Percentiles rank a stretch among this genome's conserved stretches.
phyloP scores from a whole-genome alignment of 768 basidiomycete genomes.

The Lactifluus hygrophoroides region DNA sequence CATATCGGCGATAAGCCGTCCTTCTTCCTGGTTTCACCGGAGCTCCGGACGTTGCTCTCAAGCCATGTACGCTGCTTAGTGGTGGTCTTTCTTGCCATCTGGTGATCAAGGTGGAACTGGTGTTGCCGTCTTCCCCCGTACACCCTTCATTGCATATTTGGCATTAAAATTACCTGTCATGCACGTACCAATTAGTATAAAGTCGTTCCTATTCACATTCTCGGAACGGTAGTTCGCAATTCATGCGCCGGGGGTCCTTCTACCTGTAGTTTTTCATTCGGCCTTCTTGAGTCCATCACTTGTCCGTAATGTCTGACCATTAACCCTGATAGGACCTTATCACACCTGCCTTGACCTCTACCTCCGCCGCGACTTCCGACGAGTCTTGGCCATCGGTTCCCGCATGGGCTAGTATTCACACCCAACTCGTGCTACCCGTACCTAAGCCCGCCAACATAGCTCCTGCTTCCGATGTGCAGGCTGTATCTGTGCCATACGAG shows the following conservation, averaged over 20 bases:
- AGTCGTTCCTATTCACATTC: background rate
- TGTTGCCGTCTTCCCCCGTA: too few relatives aligned
- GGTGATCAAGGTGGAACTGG: background rate
- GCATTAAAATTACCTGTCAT: background rate
- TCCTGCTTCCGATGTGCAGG: background rate
- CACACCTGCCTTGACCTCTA: constrained; percentile 33
- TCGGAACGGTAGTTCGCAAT: background rate
- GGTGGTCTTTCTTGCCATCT: too few relatives aligned
- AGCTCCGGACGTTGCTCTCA: background rate
- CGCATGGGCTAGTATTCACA: constrained; percentile 1
- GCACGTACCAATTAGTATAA: background rate
- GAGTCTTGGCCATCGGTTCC: constrained; percentile 31
- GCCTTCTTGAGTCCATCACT: background rate
- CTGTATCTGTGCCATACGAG: background rate
- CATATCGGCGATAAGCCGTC: background rate
- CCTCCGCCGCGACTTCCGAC: constrained; percentile 37
- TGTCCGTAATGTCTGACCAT: background rate
- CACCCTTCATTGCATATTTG: background rate
- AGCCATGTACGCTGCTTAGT: background rate
- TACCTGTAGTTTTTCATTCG: background rate
- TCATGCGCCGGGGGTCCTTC: too few relatives aligned
- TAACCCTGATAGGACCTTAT: constrained; percentile 16
- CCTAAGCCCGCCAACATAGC: background rate
- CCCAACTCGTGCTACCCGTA: constrained; percentile 1
- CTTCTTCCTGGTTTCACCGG: background rate